Evolutionary conservation across 257 asterid species (phyloP).

Genomic region (Nicotiana sylvestris): DNA sequence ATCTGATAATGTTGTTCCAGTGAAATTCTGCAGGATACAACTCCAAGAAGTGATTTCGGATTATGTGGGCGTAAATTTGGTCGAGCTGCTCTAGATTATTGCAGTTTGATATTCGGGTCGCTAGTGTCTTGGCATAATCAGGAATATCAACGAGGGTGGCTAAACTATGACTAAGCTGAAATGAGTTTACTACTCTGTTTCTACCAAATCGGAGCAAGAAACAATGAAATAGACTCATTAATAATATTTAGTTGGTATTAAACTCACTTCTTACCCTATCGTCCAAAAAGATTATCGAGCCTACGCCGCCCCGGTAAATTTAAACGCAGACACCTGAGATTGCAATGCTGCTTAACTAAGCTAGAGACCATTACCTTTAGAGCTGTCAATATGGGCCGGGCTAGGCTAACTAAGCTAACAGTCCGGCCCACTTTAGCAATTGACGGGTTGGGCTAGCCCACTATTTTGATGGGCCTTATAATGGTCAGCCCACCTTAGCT

Average conservation of each 20-base stretch:
- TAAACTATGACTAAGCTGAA: background rate
- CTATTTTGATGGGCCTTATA: too few relatives aligned
- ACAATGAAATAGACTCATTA: conserved; percentile 1
- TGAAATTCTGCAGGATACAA: conserved; percentile 51
- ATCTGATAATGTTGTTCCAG: conserved; percentile 70
- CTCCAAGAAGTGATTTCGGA: conserved; percentile 51
- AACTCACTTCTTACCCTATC: background rate
- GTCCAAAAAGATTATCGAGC: background rate
- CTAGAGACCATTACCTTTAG: too few relatives aligned
- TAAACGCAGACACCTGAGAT: too few relatives aligned
- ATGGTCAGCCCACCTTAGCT: too few relatives aligned
- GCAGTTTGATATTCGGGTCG: conserved; percentile 48
- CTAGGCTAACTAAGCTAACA: too few relatives aligned
- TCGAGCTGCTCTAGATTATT: conserved; percentile 41
- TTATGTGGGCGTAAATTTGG: conserved; percentile 44
- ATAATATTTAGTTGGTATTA: background rate
- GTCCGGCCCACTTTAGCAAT: too few relatives aligned
- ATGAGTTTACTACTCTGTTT: background rate
- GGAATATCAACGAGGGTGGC: background rate
- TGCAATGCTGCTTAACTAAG: too few relatives aligned
- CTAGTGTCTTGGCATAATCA: conserved; percentile 30
- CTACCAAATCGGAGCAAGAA: background rate
- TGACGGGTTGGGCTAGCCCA: too few relatives aligned
- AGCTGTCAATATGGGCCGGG: too few relatives aligned
- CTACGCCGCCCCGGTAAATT: too few relatives aligned